phyloP scores from a whole-genome alignment of 768 basidiomycete species.

The Termitomyces sp. region DNA sequence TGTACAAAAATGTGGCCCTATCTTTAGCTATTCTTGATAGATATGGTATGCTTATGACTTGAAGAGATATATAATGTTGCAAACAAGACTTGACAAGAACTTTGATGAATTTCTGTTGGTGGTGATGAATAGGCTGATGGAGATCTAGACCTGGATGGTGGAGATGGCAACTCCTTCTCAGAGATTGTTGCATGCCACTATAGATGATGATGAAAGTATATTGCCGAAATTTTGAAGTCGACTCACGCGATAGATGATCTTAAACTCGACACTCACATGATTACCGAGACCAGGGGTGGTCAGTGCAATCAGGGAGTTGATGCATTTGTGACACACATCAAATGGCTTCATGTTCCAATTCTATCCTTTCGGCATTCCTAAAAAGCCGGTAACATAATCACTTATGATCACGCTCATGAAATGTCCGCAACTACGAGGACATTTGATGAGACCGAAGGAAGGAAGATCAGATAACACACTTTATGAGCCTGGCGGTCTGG shows the following conservation, averaged over 20 bases:
- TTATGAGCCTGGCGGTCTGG: slow-evolving; percentile 50
- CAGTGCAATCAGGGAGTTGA: neutral
- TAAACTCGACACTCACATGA: slow-evolving; percentile 67
- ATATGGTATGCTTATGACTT: too few species aligned
- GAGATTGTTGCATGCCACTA: slow-evolving; percentile 61
- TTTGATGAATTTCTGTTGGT: too few species aligned
- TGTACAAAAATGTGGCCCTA: too few species aligned
- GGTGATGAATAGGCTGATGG: too few species aligned
- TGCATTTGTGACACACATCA: slow-evolving; percentile 19
- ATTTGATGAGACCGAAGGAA: neutral
- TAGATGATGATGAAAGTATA: neutral
- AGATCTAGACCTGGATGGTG: too few species aligned
- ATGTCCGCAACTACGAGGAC: slow-evolving; percentile 38
- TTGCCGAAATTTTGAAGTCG: neutral
- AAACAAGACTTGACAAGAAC: too few species aligned
- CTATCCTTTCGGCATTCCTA: slow-evolving; percentile 50
- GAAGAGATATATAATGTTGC: too few species aligned
- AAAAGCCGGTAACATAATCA: slow-evolving; percentile 57
- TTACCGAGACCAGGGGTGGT: slow-evolving; percentile 50
- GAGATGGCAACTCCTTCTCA: too few species aligned
- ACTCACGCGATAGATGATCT: slow-evolving; percentile 38
- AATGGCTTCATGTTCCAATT: slow-evolving; percentile 47
- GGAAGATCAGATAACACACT: slow-evolving; percentile 23
- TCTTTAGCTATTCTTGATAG: too few species aligned
- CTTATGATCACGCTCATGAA: slow-evolving; percentile 52